Conservation (phyloP, 2,329 filamentous ascomycete species). For the Fusarium coffeatum region DNA sequence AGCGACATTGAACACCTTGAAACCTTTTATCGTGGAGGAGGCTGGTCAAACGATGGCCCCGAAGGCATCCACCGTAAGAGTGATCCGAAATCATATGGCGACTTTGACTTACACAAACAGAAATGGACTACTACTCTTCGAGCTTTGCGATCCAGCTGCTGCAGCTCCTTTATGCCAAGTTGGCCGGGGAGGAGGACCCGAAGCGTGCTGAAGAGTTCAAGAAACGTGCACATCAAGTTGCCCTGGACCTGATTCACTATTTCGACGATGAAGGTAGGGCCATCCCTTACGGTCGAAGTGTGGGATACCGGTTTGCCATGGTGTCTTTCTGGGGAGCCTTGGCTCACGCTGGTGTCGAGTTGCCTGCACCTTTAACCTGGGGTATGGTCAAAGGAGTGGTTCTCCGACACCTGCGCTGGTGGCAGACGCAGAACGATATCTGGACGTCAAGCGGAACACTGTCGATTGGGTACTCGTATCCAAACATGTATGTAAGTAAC, state of each 20-base stretch:
- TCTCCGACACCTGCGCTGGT: slow-evolving; percentile 80
- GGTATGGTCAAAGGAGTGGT: slow-evolving; percentile 82
- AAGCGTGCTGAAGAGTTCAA: slow-evolving; percentile 76
- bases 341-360: slow-evolving; percentile 79
- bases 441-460: slow-evolving; percentile 81
- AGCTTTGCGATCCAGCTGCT: slow-evolving; percentile 86
- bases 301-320: slow-evolving; percentile 88
- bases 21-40: slow-evolving; percentile 83
- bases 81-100: neutral
- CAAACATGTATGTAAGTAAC: slow-evolving; percentile 74
- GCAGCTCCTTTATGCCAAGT: slow-evolving; percentile 79
- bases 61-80: slow-evolving; percentile 75
- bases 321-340: slow-evolving; percentile 85
- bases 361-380: slow-evolving; percentile 79
- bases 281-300: slow-evolving; percentile 81
- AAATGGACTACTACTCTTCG: slow-evolving; percentile 88
- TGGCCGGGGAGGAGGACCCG: slow-evolving; percentile 75
- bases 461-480: slow-evolving; percentile 81
- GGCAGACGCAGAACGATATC: slow-evolving; percentile 79
- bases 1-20: slow-evolving; percentile 82
- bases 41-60: slow-evolving; percentile 86
- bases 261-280: slow-evolving; percentile 78
- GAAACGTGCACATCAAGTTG: slow-evolving; percentile 72
- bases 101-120: slow-evolving; percentile 47
- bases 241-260: slow-evolving; percentile 79